phyloP scores from a whole-genome alignment of 2,329 filamentous ascomycete genomes.

The Cladobotryum protrusum region DNA sequence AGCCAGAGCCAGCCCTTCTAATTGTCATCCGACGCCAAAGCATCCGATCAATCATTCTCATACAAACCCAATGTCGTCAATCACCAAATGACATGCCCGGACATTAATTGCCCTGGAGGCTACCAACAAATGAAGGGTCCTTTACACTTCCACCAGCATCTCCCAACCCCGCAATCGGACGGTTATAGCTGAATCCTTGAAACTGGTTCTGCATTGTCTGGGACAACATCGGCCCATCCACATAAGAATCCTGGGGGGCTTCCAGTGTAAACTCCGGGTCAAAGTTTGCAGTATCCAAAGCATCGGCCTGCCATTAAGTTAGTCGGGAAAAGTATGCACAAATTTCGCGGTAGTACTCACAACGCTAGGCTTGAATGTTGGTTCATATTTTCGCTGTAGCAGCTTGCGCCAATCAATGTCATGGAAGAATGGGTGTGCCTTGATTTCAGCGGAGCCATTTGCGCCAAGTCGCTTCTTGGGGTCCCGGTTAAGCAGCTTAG shows the following conservation, averaged over 20 bases:
- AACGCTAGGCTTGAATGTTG: conserved; percentile 94
- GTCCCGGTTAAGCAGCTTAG: conserved; percentile 85
- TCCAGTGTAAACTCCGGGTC: conserved; percentile 88
- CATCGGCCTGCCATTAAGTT: conserved; percentile 56
- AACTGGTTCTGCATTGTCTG: conserved; percentile 96
- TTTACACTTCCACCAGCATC: conserved; percentile 92
- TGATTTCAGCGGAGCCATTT: conserved; percentile 94
- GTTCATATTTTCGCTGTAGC: conserved; percentile 95
- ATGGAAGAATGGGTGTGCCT: conserved; percentile 98
- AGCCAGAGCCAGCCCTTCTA: background rate
- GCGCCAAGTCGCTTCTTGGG: conserved; percentile 84
- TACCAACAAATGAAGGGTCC: conserved; percentile 67
- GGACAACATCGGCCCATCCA: conserved; percentile 86
- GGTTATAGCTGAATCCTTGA: conserved; percentile 93
- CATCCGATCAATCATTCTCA: background rate
- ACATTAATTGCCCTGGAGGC: conserved; percentile 35
- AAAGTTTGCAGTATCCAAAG: conserved; percentile 88
- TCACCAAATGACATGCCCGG: background rate
- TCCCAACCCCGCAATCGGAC: conserved; percentile 85
- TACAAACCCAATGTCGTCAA: background rate
- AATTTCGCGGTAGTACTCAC: conserved; percentile 50
- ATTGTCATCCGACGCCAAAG: background rate
- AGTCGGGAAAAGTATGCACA: background rate
- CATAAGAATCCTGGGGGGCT: conserved; percentile 83
- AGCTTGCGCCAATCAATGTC: conserved; percentile 98